Conservation (phyloP, 2,329 filamentous ascomycete genomes). For the Fusarium burgessii region DNA sequence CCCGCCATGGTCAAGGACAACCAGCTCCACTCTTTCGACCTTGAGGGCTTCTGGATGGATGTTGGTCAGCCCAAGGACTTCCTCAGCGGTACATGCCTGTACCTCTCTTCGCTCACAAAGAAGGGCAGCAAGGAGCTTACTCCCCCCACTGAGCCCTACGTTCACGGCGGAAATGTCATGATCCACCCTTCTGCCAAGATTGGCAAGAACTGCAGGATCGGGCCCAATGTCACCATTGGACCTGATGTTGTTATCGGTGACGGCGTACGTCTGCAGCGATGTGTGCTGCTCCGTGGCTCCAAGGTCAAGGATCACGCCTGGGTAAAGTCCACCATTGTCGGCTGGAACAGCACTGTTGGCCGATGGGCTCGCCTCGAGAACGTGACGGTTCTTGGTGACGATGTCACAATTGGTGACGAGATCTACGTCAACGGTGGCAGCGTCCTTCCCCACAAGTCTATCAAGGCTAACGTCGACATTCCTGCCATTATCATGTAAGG, state of each 20-base stretch:
- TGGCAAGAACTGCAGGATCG: conserved; percentile 97
- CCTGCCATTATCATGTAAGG: conserved; percentile 76
- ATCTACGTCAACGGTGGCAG: conserved; percentile 98
- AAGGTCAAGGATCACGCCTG: conserved; percentile 99
- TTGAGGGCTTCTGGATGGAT: conserved; percentile 99
- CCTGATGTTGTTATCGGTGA: conserved; percentile 93
- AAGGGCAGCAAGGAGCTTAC: conserved; percentile 87
- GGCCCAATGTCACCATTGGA: conserved; percentile 95
- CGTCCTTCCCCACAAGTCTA: conserved; percentile 96
- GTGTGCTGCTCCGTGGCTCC: conserved; percentile 86
- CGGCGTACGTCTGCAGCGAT: conserved; percentile 92
- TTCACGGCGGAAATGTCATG: conserved; percentile 94
- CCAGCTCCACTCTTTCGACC: conserved; percentile 93
- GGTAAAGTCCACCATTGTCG: conserved; percentile 98
- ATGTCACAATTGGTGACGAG: conserved; percentile 97
- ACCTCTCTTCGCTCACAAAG: conserved; percentile 92
- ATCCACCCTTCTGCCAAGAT: conserved; percentile 96
- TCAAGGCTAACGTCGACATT: conserved; percentile 96
- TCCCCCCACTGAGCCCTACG: conserved; percentile 78
- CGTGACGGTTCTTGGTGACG: conserved; percentile 96
- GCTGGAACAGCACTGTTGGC: conserved; percentile 97
- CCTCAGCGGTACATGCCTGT: conserved; percentile 93
- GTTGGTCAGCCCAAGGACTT: conserved; percentile 99
- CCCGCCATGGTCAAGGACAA: conserved; percentile 91
- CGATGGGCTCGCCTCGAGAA: conserved; percentile 98